Evolutionary conservation across 2,329 filamentous ascomycete genomes (phyloP).

Genomic region (Penicillium concentricum): DNA sequence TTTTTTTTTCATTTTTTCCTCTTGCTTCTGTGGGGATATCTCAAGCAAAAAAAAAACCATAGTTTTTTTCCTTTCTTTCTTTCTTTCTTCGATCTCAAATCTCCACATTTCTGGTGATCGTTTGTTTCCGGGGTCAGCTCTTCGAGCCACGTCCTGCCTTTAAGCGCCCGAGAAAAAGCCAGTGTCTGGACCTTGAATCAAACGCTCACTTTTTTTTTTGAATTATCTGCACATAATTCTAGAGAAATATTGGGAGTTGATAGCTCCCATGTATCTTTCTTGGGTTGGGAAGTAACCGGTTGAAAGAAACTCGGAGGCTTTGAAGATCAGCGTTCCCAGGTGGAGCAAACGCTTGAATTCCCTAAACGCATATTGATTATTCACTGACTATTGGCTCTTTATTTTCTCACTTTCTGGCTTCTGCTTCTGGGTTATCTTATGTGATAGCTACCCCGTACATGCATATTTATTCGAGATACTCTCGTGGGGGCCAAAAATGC

Average conservation of each 20-base stretch:
- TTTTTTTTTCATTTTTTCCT: not conserved
- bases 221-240: not conserved
- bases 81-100: not conserved
- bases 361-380: not conserved
- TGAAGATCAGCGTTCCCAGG: not conserved
- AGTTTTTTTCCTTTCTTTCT: not conserved
- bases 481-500: not conserved
- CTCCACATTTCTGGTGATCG: not conserved
- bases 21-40: not conserved
- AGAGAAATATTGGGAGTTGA: not conserved
- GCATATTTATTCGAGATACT: not conserved
- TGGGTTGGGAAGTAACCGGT: too few species aligned
- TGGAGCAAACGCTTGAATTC: not conserved
- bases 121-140: not conserved
- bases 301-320: too few species aligned
- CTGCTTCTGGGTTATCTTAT: not conserved
- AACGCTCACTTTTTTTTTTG: not conserved
- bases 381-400: not conserved
- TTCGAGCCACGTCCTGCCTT: not conserved
- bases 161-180: constrained; percentile 3
- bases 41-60: not conserved
- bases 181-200: not conserved
- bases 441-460: not conserved
- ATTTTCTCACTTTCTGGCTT: not conserved
- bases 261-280: not conserved